These are phyloP conservation scores for Candida vaughaniae DNA, from an alignment of 805 yeast genomes.

Conservation along the genomic window DNA sequence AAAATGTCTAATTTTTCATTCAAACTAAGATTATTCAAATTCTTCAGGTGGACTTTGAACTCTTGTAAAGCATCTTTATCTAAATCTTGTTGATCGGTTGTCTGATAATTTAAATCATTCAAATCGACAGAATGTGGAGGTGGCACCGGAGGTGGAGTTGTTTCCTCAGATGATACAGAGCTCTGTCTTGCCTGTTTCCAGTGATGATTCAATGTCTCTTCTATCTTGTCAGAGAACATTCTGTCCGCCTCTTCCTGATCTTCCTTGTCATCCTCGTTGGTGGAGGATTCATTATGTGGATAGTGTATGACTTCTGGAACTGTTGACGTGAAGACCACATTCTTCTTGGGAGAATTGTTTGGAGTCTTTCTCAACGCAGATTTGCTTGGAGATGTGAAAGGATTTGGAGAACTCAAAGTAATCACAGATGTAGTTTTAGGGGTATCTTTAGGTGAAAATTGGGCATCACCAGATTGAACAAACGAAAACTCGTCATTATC, in stretches of 20 bases:
- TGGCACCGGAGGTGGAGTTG: slow-evolving; percentile 27
- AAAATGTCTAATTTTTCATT: slow-evolving; percentile 48
- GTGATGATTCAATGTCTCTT: slow-evolving; percentile 21
- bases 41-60: slow-evolving; percentile 22
- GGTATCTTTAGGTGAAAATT: slow-evolving; percentile 2
- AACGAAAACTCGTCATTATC: slow-evolving; percentile 27
- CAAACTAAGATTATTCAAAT: slow-evolving; percentile 32
- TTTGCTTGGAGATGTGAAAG: slow-evolving; percentile 33
- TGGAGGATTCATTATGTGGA: slow-evolving; percentile 7
- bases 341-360: slow-evolving; percentile 35
- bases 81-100: slow-evolving; percentile 15
- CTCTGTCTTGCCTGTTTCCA: slow-evolving; percentile 12
- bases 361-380: slow-evolving; percentile 35
- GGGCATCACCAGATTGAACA: slow-evolving; percentile 7
- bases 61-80: slow-evolving; percentile 14
- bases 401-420: background rate
- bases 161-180: slow-evolving; percentile 16
- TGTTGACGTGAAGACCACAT: slow-evolving; percentile 32
- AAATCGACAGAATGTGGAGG: slow-evolving; percentile 24
- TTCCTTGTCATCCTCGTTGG: slow-evolving; percentile 4
- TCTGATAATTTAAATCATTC: slow-evolving; percentile 6
- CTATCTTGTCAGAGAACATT: slow-evolving; percentile 12
- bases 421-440: background rate
- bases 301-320: slow-evolving; percentile 35
- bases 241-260: slow-evolving; percentile 9